Base-by-base conservation (phyloP, 2,329 filamentous ascomycete species). In the Bipolaris bicolor region DNA sequence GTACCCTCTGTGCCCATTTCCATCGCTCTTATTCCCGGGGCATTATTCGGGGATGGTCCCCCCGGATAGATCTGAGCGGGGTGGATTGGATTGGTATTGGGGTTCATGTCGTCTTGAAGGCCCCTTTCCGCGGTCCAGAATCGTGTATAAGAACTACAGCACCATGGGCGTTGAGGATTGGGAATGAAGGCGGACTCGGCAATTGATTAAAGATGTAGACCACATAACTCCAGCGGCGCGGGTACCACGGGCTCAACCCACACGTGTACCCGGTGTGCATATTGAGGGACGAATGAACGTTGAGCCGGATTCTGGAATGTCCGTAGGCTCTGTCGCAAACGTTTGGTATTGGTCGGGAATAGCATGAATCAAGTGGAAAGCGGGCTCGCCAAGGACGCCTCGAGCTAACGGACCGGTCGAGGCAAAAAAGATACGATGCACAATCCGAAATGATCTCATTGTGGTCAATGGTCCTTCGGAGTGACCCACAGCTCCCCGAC, bases 1-100 rank as follows among this genome's bases (percentile, higher is more conserved):
- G 36, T 45, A 18, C 33, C 48, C 39, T 13, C 37, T 31, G 26
- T 26, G 29, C 36, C n/a, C 54, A 56, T 52, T 29, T 41, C 49
- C 26, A 63, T 46, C n/a, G 51, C 52, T 24, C 39, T 71, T 76
- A 76, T 75, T 75, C 63, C 72, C 72, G 72, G 53, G 9, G 40
- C 24, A 39, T 63, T 51, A 45, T 43, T 41, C 52, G 53, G 33
- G 50, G 55, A 31, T 24, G 55, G 56, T 7, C 22, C n/a, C n/a
- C 7, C 11, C 7, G 7, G 13, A 43, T 7, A 77, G 67, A 50
- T 78, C 75, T 46, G 75, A 69, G 55, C 68, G 15, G 11, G 20
- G 20, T 26, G 22, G 3, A n/a, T 43, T 26, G 20, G 20, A 43
- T 22, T 16, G 3, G 22, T 22, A 26, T 5, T 70, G 10, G 49